Conservation (phyloP, 2,329 filamentous ascomycete genomes). For the Monilinia polystroma region DNA sequence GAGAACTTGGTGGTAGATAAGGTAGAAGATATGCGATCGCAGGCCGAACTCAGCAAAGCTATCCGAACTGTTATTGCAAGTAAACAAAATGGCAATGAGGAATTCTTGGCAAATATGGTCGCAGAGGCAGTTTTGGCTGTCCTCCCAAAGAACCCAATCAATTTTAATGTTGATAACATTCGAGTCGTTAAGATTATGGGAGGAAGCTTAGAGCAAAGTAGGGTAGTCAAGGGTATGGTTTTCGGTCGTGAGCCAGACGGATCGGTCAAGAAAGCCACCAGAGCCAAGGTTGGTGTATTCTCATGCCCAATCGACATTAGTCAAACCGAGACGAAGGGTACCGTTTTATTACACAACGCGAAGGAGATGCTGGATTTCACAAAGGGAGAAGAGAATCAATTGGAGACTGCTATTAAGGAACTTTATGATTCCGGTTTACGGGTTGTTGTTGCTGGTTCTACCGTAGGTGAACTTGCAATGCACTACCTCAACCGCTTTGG, state of each 20-base stretch:
- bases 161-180: constrained; percentile 99
- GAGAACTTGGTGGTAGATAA: constrained; percentile 91
- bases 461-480: constrained; percentile 91
- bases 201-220: constrained; percentile 88
- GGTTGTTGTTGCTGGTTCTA: constrained; percentile 87
- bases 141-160: constrained; percentile 88
- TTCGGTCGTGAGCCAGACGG: constrained; percentile 96
- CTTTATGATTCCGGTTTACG: constrained; percentile 90
- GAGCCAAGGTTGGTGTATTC: constrained; percentile 95
- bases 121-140: constrained; percentile 83
- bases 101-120: constrained; percentile 81
- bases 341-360: constrained; percentile 92
- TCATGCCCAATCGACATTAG: constrained; percentile 93
- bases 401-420: constrained; percentile 91
- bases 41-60: constrained; percentile 87
- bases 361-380: constrained; percentile 99
- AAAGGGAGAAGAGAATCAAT: constrained; percentile 90
- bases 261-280: constrained; percentile 81
- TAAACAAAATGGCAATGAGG: constrained; percentile 94
- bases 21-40: constrained; percentile 77
- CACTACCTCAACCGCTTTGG: constrained; percentile 98
- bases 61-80: constrained; percentile 92
- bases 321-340: constrained; percentile 98
- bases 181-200: constrained; percentile 99
- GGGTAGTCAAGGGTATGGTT: constrained; percentile 96